Conservation (phyloP, 2,329 filamentous ascomycete genomes). For the Hymenoscyphus fraxineus region DNA sequence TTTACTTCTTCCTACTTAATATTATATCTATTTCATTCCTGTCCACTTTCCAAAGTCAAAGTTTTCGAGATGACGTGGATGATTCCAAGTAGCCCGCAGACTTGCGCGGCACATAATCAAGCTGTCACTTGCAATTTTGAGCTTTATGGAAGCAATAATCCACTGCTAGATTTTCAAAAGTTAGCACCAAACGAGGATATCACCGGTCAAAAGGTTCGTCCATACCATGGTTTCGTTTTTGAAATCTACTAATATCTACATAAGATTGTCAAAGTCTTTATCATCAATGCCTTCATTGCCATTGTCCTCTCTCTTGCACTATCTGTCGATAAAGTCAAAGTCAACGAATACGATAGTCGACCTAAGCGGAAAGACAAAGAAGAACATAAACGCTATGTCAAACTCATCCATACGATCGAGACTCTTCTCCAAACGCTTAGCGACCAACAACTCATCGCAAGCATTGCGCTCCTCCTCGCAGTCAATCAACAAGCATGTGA, state of each 20-base stretch:
- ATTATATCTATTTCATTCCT: not conserved
- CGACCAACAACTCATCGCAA: conserved; percentile 11
- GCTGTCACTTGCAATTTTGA: conserved; percentile 1
- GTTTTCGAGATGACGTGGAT: not conserved
- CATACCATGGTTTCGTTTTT: not conserved
- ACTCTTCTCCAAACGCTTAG: not conserved
- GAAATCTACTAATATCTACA: not conserved
- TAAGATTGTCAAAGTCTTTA: conserved; percentile 6
- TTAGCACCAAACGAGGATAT: conserved; percentile 6
- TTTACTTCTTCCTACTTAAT: not conserved
- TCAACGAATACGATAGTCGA: not conserved
- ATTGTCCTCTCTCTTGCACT: conserved; percentile 1
- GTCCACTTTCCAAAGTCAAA: not conserved
- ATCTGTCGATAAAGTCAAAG: conserved; percentile 6
- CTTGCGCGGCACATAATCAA: conserved; percentile 2
- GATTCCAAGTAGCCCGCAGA: conserved; percentile 3
- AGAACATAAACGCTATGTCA: conserved; percentile 4
- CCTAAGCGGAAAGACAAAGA: not conserved
- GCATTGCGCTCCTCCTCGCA: conserved; percentile 1
- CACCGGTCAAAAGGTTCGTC: not conserved
- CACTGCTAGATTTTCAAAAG: conserved; percentile 3
- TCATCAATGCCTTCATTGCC: not conserved
- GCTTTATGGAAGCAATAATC: conserved; percentile 1
- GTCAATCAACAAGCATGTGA: conserved; percentile 5
- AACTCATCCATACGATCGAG: conserved; percentile 4